These are phyloP conservation scores for Cercophora newfieldiana DNA, from an alignment of 495 filamentous ascomycete genomes.

Conservation along the genomic window DNA sequence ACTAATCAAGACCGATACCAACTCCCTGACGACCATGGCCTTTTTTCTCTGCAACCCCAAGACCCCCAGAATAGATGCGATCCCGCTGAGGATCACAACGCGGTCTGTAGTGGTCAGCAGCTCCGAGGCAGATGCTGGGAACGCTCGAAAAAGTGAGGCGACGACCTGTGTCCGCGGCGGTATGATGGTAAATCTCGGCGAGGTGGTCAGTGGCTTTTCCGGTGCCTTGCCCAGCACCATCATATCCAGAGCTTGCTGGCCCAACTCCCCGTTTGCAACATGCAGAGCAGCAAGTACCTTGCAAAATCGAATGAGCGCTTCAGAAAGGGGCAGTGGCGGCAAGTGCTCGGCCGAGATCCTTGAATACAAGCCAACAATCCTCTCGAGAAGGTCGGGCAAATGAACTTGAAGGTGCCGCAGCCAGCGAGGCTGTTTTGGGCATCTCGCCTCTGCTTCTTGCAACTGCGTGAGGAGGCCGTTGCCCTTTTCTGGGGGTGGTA, in stretches of 20 bases:
- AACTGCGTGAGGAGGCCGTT: conserved; percentile 47
- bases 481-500: conserved; percentile 49
- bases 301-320: conserved; percentile 77
- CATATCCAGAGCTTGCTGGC: conserved; percentile 64
- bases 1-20: conserved; percentile 77
- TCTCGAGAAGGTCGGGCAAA: conserved; percentile 65
- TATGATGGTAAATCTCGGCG: conserved; percentile 48
- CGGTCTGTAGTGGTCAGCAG: conserved; percentile 68
- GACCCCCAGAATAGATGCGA: conserved; percentile 74
- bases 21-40: conserved; percentile 79
- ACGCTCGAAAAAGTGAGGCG: conserved; percentile 67
- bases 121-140: conserved; percentile 64
- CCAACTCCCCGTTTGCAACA: conserved; percentile 65
- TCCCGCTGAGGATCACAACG: conserved; percentile 76
- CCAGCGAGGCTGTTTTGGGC: conserved; percentile 44
- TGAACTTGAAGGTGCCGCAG: conserved; percentile 44
- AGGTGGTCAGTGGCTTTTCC: conserved; percentile 38
- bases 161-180: conserved; percentile 68
- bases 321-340: conserved; percentile 77
- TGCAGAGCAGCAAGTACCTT: conserved; percentile 72
- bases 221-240: conserved; percentile 53
- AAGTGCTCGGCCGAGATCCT: conserved; percentile 79
- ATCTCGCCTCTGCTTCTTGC: conserved; percentile 44
- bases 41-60: conserved; percentile 83
- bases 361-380: conserved; percentile 79